Conservation (phyloP, 2,329 filamentous ascomycete species). For the Aspergillus jensenii region DNA sequence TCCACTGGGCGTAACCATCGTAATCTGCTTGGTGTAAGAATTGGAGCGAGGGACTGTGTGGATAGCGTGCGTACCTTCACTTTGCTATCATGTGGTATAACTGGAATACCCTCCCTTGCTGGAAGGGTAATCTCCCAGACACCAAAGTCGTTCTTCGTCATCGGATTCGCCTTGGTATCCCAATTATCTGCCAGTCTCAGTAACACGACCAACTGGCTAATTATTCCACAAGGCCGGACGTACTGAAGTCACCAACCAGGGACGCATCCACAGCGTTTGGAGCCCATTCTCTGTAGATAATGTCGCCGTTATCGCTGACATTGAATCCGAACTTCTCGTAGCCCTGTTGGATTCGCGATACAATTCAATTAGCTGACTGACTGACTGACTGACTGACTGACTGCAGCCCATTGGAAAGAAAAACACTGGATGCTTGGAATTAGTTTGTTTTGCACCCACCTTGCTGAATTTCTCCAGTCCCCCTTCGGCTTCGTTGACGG, state of each 20-base stretch:
- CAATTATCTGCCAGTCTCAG: constrained; percentile 67
- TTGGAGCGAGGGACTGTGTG: not conserved
- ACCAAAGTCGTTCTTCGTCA: constrained; percentile 83
- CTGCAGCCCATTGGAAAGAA: not conserved
- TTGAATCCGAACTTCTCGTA: constrained; percentile 85
- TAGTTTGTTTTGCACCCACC: constrained; percentile 47
- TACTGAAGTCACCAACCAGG: constrained; percentile 93
- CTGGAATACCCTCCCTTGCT: constrained; percentile 69
- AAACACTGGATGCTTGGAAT: not conserved
- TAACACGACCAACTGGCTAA: constrained; percentile 14
- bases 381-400: not conserved
- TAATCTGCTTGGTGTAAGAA: constrained; percentile 59
- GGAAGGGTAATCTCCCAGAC: constrained; percentile 82
- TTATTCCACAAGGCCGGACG: constrained; percentile 28
- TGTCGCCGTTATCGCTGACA: constrained; percentile 76
- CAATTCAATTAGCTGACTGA: constrained; percentile 1
- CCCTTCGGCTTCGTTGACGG: constrained; percentile 78
- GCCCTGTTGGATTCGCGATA: constrained; percentile 56
- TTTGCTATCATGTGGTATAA: constrained; percentile 91
- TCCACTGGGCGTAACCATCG: constrained; percentile 74
- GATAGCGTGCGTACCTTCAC: constrained; percentile 70
- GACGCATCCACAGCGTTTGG: constrained; percentile 82
- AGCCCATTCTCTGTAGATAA: constrained; percentile 94
- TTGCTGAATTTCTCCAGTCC: constrained; percentile 88
- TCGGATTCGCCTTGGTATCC: constrained; percentile 78